These are phyloP conservation scores for Solanum corneliomulleri DNA, from an alignment of 257 asterid species.

Conservation along the genomic window DNA sequence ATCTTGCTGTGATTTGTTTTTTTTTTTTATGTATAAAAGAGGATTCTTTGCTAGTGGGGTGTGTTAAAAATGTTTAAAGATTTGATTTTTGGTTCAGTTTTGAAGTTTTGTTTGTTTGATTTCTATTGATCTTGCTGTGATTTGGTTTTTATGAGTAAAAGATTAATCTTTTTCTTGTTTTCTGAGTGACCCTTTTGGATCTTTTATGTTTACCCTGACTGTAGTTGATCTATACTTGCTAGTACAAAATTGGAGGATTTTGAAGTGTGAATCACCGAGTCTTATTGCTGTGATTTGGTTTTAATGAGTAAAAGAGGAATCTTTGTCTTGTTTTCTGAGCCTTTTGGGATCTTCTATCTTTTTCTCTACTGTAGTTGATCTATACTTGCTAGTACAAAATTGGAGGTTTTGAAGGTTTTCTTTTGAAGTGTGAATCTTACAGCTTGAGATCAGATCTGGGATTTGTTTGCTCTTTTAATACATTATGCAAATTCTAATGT, in stretches of 20 bases:
- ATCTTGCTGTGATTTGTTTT: slow-evolving; percentile 3
- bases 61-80: neutral
- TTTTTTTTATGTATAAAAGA: neutral
- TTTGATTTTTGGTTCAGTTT: neutral
- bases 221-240: neutral
- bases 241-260: neutral
- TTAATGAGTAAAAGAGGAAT: neutral
- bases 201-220: neutral
- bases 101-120: neutral
- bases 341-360: neutral
- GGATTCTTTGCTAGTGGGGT: slow-evolving; percentile 21
- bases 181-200: neutral
- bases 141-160: neutral
- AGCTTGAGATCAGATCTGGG: neutral
- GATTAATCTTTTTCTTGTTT: neutral
- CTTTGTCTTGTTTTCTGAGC: neutral
- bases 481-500: neutral
- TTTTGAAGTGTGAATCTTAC: neutral
- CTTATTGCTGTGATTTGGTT: neutral
- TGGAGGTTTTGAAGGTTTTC: neutral
- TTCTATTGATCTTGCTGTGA: slow-evolving; percentile 1
- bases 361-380: neutral
- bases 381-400: neutral
- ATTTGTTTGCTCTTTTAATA: neutral
- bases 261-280: neutral